phyloP scores from a whole-genome alignment of 2,329 filamentous ascomycete species.

The Ceratocystis huliohia region DNA sequence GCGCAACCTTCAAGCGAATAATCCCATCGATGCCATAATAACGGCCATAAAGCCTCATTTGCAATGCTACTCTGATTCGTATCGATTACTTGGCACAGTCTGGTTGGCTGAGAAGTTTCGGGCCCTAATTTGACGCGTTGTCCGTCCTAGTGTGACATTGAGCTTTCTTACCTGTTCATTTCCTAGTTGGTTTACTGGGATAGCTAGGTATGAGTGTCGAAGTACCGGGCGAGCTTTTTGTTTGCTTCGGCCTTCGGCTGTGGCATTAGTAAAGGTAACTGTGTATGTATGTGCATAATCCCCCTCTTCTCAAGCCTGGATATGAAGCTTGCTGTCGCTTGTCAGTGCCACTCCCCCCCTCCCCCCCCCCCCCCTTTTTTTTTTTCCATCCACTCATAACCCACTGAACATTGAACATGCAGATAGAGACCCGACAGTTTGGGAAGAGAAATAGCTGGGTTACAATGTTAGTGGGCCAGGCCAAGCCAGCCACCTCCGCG shows the following conservation, averaged over 20 bases:
- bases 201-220: not conserved
- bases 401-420: not conserved
- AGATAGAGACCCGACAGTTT: constrained; percentile 4
- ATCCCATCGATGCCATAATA: too few relatives aligned
- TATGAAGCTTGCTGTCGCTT: not conserved
- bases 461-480: not conserved
- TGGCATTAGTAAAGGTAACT: not conserved
- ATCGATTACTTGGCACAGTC: constrained; percentile 1
- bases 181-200: not conserved
- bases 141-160: not conserved
- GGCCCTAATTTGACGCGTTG: not conserved
- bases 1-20: too few relatives aligned
- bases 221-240: not conserved
- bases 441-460: constrained; percentile 10
- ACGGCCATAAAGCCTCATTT: constrained; percentile 6
- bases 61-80: constrained; percentile 3
- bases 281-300: not conserved
- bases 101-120: constrained; percentile 3
- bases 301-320: not conserved
- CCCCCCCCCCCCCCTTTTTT: not conserved
- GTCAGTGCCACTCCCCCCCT: not conserved
- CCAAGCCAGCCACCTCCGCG: not conserved
- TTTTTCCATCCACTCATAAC: not conserved
- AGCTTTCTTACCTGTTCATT: not conserved
- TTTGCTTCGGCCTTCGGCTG: not conserved